Evolutionary conservation across 2,329 filamentous ascomycete genomes (phyloP).

Genomic region (Ramichloridium luteum): DNA sequence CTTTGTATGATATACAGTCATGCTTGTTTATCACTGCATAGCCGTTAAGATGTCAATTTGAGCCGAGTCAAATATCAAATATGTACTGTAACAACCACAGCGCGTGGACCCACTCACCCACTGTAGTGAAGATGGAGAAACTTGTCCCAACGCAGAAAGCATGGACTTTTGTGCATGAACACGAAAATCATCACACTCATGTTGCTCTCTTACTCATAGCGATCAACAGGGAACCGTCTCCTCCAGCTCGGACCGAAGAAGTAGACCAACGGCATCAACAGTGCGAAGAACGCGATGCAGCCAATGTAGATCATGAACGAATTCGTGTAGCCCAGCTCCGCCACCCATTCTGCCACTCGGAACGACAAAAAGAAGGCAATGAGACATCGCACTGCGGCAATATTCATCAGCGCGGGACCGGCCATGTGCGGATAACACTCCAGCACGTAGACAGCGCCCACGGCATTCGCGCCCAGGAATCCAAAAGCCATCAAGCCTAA

Average conservation of each 20-base stretch:
- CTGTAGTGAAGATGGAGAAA: too few relatives aligned
- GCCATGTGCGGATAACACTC: constrained; percentile 24
- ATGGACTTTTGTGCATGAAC: too few relatives aligned
- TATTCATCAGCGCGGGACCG: constrained; percentile 22
- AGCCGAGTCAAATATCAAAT: too few relatives aligned
- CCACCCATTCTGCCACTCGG: constrained; percentile 18
- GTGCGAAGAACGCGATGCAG: constrained; percentile 15
- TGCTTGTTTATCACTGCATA: too few relatives aligned
- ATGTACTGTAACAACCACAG: too few relatives aligned
- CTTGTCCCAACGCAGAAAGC: too few relatives aligned
- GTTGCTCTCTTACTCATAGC: too few relatives aligned
- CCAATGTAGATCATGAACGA: constrained; percentile 21
- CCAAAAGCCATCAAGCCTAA: constrained; percentile 21
- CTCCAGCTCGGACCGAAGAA: constrained; percentile 13
- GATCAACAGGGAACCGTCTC: too few relatives aligned
- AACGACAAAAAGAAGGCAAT: constrained; percentile 21
- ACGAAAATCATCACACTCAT: too few relatives aligned
- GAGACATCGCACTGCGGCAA: constrained; percentile 21
- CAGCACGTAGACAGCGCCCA: constrained; percentile 22
- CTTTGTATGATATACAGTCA: too few relatives aligned
- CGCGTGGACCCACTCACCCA: too few relatives aligned
- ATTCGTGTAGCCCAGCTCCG: constrained; percentile 17
- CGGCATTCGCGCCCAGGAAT: constrained; percentile 21
- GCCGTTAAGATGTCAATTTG: too few relatives aligned
- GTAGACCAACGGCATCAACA: constrained; percentile 19